These are phyloP conservation scores for Penicillium sp. DNA, from an alignment of 2,329 filamentous ascomycete genomes.

Conservation along the genomic window DNA sequence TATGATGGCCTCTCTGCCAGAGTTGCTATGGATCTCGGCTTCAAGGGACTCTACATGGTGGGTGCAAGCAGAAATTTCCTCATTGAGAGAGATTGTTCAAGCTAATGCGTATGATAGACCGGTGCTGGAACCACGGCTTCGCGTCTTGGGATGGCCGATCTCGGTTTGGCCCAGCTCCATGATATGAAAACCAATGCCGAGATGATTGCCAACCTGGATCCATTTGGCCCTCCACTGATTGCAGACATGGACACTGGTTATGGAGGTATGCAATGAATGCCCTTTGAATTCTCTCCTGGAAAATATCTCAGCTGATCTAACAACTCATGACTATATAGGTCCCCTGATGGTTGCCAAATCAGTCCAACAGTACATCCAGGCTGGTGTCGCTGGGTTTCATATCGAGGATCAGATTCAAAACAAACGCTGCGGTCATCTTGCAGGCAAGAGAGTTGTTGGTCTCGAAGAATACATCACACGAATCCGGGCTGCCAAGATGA, in stretches of 20 bases:
- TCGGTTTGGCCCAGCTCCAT: conserved; percentile 64
- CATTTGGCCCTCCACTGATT: conserved; percentile 59
- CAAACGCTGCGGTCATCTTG: conserved; percentile 47
- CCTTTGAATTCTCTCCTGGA: no score
- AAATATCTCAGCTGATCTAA: no score
- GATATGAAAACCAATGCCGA: conserved; percentile 68
- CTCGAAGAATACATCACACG: conserved; percentile 40
- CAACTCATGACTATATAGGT: no score
- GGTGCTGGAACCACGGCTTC: conserved; percentile 67
- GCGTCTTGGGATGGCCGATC: conserved; percentile 64
- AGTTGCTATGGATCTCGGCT: conserved; percentile 65
- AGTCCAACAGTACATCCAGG: conserved; percentile 54
- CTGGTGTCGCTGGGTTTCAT: conserved; percentile 60
- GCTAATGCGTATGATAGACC: no score
- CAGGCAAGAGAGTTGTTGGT: conserved; percentile 44
- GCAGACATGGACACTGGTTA: conserved; percentile 62
- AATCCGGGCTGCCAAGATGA: conserved; percentile 41
- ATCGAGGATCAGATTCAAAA: conserved; percentile 60
- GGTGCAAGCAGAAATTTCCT: conserved; percentile 12
- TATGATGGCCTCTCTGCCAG: conserved; percentile 71
- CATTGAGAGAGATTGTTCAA: no score
- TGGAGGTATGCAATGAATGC: conserved; percentile 39
- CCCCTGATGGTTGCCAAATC: conserved; percentile 52
- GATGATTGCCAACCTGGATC: conserved; percentile 66
- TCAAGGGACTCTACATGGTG: conserved; percentile 71